Base-by-base conservation (phyloP, 1,284 basidiomycete genomes). In the Sanguinoderma infundibulare region DNA sequence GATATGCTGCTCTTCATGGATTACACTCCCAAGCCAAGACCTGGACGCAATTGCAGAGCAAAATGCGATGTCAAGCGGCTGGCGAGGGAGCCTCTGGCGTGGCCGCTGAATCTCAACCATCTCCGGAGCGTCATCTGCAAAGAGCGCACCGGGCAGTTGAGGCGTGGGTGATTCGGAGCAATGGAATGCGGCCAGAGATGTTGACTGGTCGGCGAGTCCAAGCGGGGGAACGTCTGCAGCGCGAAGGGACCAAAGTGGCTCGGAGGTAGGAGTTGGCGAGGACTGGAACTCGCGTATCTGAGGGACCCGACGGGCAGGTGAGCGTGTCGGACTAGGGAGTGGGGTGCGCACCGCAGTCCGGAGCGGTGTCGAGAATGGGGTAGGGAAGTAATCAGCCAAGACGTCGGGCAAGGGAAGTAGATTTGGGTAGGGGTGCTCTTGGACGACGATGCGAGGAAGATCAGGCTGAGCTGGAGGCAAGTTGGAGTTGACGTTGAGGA, bases 21-120 rank as follows among this genome's bases (percentile, higher is more conserved):
- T 67, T 92, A 90, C 24, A 88, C 86, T 49, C 87, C 85, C 15
- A 83, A 70, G 35, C 87, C 87, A 26, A 89, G 73, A 2, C 88
- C 87, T 9, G 87, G 87, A 26, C 87, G 80, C 49, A 90, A 79
- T 72, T 91, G 89, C 87, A 91, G 85, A 44, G 87, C 87, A n/a
- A 91, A 81, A 26, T n/a, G 87, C 89, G 52, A 89, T 81, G 68
- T 91, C 89, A 36, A 91, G 71, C 61, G 83, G 71, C 72, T 83
- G 66, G 67, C 79, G 68, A 36, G 73, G 72, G 51, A 73, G 74
- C 59, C 77, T 74, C 47, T 73, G 72, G 34, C 75, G 75, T 55
- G 70, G 69, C 35, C 62, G 70, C 51, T 69, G 60, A 40, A 67
- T 64, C 54, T 57, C 52, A 38, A 59, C 56, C 57, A 65, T 42